Evolutionary conservation across 495 filamentous ascomycete species (phyloP).

Genomic region (Geoglossum glabrum): DNA sequence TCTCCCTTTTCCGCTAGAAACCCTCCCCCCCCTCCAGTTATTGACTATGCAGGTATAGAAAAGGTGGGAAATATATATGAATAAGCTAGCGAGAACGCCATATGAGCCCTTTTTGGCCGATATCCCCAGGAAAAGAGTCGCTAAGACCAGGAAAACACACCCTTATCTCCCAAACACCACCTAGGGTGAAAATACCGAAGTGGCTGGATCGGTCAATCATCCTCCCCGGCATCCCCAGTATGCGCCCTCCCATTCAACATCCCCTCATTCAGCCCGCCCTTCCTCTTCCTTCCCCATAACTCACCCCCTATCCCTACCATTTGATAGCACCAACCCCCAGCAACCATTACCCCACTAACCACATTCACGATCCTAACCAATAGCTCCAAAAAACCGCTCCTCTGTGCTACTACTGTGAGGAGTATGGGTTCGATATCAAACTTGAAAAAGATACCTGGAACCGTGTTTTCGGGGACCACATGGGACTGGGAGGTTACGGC

Average conservation of each 20-base stretch:
- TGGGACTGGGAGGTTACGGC: constrained; percentile 74
- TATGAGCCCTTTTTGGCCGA: too few relatives aligned
- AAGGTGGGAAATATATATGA: too few relatives aligned
- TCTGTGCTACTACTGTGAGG: constrained; percentile 63
- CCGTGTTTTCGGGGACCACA: constrained; percentile 40
- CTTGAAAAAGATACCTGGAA: constrained; percentile 95
- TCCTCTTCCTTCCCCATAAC: constrained; percentile 19
- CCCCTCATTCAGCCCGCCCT: constrained; percentile 25
- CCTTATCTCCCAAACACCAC: neutral
- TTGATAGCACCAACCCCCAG: constrained; percentile 43
- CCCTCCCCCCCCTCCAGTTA: too few relatives aligned
- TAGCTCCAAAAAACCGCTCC: constrained; percentile 52
- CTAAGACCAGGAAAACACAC: neutral
- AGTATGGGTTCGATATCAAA: constrained; percentile 96
- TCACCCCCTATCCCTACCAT: constrained; percentile 29
- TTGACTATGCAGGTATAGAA: too few relatives aligned
- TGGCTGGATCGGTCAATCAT: neutral
- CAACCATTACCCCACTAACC: constrained; percentile 39
- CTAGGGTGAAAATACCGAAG: neutral
- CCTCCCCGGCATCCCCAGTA: constrained; percentile 20
- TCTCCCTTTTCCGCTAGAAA: too few relatives aligned
- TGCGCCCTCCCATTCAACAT: constrained; percentile 31
- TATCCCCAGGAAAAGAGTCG: too few relatives aligned
- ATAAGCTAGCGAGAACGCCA: too few relatives aligned
- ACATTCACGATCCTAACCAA: constrained; percentile 56